Conservation (phyloP, 306 rosid species). For the cucumber (Cucumis sativus) region Cucumber_9930_V3 NC_026658.2:3508001-3508500, state of each 20-base stretch:
- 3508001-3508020: slow-evolving; percentile 40
- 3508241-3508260: slow-evolving; percentile 47
- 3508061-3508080: slow-evolving; percentile 40
- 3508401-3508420: slow-evolving; percentile 44
- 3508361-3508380: background rate
- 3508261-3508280: slow-evolving; percentile 24
- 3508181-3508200: slow-evolving; percentile 39
- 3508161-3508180: slow-evolving; percentile 46
- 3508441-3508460: slow-evolving; percentile 55
- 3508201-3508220: background rate
- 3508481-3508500: slow-evolving; percentile 60
- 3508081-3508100: slow-evolving; percentile 22
- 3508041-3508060: slow-evolving; percentile 48
- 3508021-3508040: slow-evolving; percentile 84
- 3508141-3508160: slow-evolving; percentile 41
- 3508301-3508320: slow-evolving; percentile 25
- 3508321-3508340: slow-evolving; percentile 44
- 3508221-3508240: slow-evolving; percentile 2
- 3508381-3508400: slow-evolving; percentile 12
- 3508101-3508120: slow-evolving; percentile 37
- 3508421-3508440: slow-evolving; percentile 28
- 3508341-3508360: slow-evolving; percentile 22
- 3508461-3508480: slow-evolving; percentile 74
- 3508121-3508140: slow-evolving; percentile 44
- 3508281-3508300: slow-evolving; percentile 31